Conservation (phyloP, 306 rosid species). For the Albizia julibrissin region DNA sequence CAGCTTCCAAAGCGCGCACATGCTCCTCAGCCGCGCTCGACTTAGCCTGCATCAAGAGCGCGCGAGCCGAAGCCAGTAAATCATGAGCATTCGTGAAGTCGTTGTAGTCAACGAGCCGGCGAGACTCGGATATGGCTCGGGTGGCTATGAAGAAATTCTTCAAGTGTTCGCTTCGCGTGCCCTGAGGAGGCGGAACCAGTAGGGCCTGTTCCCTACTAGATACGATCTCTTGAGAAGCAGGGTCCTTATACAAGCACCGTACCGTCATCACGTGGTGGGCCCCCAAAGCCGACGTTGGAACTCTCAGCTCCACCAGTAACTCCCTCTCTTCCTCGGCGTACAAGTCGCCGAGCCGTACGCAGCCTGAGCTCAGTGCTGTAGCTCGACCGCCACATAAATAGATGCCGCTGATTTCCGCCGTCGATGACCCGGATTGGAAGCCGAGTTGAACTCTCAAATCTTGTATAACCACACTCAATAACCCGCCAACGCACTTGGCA, state of each 20-base stretch:
- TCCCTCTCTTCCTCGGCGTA: constrained; percentile 86
- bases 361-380: constrained; percentile 48
- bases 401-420: constrained; percentile 60
- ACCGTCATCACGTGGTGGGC: constrained; percentile 67
- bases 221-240: constrained; percentile 64
- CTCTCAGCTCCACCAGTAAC: constrained; percentile 60
- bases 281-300: constrained; percentile 44
- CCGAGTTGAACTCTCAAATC: constrained; percentile 70
- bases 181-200: constrained; percentile 46
- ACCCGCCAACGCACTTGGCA: constrained; percentile 71
- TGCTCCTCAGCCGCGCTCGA: constrained; percentile 48
- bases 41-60: constrained; percentile 52
- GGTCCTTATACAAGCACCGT: constrained; percentile 74
- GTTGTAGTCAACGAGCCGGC: constrained; percentile 52
- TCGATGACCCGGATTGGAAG: constrained; percentile 40
- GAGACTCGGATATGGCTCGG: constrained; percentile 76
- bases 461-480: constrained; percentile 72
- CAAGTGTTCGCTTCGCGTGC: constrained; percentile 45
- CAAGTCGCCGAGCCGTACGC: constrained; percentile 74
- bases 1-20: constrained; percentile 58
- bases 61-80: constrained; percentile 70
- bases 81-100: constrained; percentile 67
- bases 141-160: constrained; percentile 60
- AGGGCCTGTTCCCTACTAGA: constrained; percentile 64
- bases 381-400: constrained; percentile 67